Evolutionary conservation across 2,329 filamentous ascomycete genomes (phyloP), one percentile per base, ranked within the genome.

Genomic region (Hymenoscyphus scutula): DNA sequence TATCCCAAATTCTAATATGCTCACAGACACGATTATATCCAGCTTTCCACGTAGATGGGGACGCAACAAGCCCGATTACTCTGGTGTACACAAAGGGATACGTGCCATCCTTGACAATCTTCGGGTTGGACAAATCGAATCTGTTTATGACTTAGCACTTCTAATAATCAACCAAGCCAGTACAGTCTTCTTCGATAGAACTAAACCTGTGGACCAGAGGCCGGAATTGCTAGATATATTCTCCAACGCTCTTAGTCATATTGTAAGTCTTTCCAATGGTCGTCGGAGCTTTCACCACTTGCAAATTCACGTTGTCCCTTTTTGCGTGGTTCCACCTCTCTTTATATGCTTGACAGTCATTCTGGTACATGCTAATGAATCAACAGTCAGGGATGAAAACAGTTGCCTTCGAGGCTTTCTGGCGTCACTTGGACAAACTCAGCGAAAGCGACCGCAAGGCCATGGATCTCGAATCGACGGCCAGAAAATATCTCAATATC

Each of bases 21-120:
- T 29, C n/a, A 1, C 17, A 75, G 69, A 72, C 5, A 76, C 75
- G 0, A 72, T 78, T 25, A 73, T 63, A 25, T 57, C 61, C 1
- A 76, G 72, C 58, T 79, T 78, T 54, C 76, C 77, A 0, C 75
- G 76, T 15, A 69, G 76, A 8, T 81, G 76, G 41, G 79, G 79
- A 0, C 68, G 72, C 0, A 78, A 78, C 60, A 76, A 76, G n/a
- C 69, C 73, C 2, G 77, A 79, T 53, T 59, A 68, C 0, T 77
- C 77, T 0, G 77, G 72, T 0, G 73, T 80, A 0, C 76, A 80
- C 63, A 76, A 77, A 41, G 72, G 72, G 0, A 75, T 80, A 17
- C 70, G 77, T 0, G 64, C 67, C 3, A 68, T 72, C 0, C 65
- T 79, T 0, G 67, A 72, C n/a, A 4, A 37, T 4, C 62, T 63